phyloP scores from a whole-genome alignment of 1,284 basidiomycete species.

The Microbotryomycetes sp. region DNA sequence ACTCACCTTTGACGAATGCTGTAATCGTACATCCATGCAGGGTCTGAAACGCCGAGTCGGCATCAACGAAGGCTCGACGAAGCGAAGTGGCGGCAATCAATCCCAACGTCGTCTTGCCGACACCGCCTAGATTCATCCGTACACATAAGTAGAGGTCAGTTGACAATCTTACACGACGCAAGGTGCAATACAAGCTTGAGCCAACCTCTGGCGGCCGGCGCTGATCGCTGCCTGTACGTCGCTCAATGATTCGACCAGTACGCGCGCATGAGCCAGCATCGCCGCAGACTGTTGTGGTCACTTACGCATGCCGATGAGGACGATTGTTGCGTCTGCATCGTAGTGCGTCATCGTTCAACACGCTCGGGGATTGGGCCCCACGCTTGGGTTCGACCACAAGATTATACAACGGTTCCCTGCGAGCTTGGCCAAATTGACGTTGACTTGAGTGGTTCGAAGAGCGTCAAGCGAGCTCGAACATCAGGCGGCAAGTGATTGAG shows the following conservation, averaged over 20 bases:
- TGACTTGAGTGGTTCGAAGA: background rate
- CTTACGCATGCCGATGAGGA: slow-evolving; percentile 29
- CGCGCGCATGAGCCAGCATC: background rate
- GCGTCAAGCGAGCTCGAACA: background rate
- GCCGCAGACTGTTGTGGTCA: background rate
- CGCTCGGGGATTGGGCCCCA: background rate
- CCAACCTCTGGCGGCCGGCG: background rate
- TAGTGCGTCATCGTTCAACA: slow-evolving; percentile 2
- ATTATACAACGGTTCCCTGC: no score
- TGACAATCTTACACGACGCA: background rate
- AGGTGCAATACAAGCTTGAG: background rate
- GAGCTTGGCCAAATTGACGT: no score
- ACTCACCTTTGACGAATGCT: background rate
- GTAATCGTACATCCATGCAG: slow-evolving; percentile 25
- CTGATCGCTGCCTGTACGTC: no score
- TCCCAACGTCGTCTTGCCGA: slow-evolving; percentile 36
- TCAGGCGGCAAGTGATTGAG: no score
- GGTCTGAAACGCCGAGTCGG: slow-evolving; percentile 26
- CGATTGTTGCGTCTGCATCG: slow-evolving; percentile 22
- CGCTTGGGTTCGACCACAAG: no score
- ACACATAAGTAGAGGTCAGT: no score
- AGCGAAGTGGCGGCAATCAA: slow-evolving; percentile 36
- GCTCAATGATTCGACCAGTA: background rate
- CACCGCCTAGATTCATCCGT: slow-evolving; percentile 21
- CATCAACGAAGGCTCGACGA: slow-evolving; percentile 32